These are phyloP conservation scores for Avena atlantica DNA, from an alignment of 176 grass and related monocot genomes.

Conservation along the genomic window DNA sequence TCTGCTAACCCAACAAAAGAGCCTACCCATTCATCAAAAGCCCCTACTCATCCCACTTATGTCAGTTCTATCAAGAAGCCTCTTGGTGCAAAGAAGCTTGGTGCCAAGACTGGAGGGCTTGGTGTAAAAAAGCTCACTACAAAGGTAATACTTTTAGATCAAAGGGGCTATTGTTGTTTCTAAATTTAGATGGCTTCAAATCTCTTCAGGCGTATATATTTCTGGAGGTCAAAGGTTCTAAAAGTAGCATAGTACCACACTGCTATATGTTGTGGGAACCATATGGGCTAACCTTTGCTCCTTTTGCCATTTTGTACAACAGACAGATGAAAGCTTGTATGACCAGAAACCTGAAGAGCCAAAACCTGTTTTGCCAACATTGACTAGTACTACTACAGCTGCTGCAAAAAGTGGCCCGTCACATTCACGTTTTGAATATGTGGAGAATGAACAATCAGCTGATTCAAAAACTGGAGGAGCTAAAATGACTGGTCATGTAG, in stretches of 20 bases:
- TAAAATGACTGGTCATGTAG: slow-evolving; percentile 62
- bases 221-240: background rate
- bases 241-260: background rate
- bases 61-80: slow-evolving; percentile 72
- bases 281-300: slow-evolving; percentile 5
- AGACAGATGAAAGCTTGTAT: slow-evolving; percentile 85
- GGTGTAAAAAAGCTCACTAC: slow-evolving; percentile 82
- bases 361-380: slow-evolving; percentile 51
- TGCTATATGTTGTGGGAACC: background rate
- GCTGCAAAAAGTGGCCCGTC: slow-evolving; percentile 49
- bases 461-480: slow-evolving; percentile 50
- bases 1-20: slow-evolving; percentile 52
- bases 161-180: background rate
- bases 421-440: slow-evolving; percentile 78
- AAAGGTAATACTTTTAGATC: slow-evolving; percentile 47
- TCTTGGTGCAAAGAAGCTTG: slow-evolving; percentile 73
- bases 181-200: background rate
- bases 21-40: slow-evolving; percentile 56
- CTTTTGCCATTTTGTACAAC: slow-evolving; percentile 29
- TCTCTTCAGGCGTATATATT: background rate
- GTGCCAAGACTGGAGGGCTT: slow-evolving; percentile 77
- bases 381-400: slow-evolving; percentile 36
- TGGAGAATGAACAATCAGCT: slow-evolving; percentile 51
- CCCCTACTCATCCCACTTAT: slow-evolving; percentile 49
- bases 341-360: slow-evolving; percentile 93